These are phyloP conservation scores for Amanita phalloides DNA, from an alignment of 768 basidiomycete genomes.

Conservation along the genomic window DNA sequence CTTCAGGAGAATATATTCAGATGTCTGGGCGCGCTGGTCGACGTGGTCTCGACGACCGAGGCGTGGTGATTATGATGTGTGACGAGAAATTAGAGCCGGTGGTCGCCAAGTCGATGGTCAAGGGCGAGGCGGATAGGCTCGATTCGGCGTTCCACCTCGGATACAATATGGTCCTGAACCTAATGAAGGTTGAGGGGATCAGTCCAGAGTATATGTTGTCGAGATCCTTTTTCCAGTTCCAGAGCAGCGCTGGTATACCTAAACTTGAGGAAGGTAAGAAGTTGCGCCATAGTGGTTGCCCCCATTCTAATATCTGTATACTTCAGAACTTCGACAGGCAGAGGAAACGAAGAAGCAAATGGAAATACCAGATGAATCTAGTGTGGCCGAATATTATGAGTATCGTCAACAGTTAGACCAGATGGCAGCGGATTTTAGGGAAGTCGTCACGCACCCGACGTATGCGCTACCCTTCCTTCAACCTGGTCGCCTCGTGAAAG, in stretches of 20 bases:
- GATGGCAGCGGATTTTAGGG: slow-evolving; percentile 78
- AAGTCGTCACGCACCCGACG: slow-evolving; percentile 90
- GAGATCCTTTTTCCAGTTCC: slow-evolving; percentile 97
- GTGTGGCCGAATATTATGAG: slow-evolving; percentile 86
- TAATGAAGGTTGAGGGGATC: slow-evolving; percentile 97
- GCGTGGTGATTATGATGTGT: slow-evolving; percentile 99
- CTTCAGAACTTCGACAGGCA: slow-evolving; percentile 60
- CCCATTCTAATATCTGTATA: slow-evolving; percentile 1
- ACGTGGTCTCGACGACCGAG: slow-evolving; percentile 94
- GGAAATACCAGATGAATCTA: slow-evolving; percentile 73
- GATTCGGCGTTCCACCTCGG: slow-evolving; percentile 98
- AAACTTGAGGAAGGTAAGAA: slow-evolving; percentile 67
- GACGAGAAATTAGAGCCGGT: slow-evolving; percentile 94
- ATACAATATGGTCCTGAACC: slow-evolving; percentile 97
- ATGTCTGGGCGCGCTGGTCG: slow-evolving; percentile 99
- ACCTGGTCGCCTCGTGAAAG: slow-evolving; percentile 82
- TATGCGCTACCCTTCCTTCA: slow-evolving; percentile 94
- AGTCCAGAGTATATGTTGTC: slow-evolving; percentile 98
- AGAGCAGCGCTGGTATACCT: slow-evolving; percentile 89
- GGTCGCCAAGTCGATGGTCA: slow-evolving; percentile 93
- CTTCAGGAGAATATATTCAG: slow-evolving; percentile 96
- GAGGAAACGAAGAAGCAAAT: slow-evolving; percentile 57
- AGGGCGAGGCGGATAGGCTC: slow-evolving; percentile 92
- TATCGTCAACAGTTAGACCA: slow-evolving; percentile 89
- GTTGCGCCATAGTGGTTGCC: neutral